phyloP scores from a whole-genome alignment of 2,329 filamentous ascomycete species.

The Didymella keratinophila region DNA sequence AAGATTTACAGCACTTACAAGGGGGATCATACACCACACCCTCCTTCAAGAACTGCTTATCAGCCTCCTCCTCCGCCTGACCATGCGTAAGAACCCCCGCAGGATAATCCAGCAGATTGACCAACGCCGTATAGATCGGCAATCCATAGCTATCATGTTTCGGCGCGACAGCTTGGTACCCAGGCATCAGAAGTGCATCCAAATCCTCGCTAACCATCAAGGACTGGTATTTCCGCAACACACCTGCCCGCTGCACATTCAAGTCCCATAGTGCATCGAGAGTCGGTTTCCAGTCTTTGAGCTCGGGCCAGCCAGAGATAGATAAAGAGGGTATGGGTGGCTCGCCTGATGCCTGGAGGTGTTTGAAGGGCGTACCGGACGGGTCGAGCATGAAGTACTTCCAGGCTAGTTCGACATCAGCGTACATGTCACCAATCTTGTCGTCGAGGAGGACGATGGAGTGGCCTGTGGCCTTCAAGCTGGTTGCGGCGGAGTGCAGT shows the following conservation, averaged over 20 bases:
- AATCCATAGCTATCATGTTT: conserved; percentile 61
- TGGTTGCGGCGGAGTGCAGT: conserved; percentile 52
- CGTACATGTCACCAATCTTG: conserved; percentile 41
- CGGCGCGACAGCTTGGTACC: conserved; percentile 60
- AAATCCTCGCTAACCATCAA: conserved; percentile 53
- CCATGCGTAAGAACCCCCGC: conserved; percentile 59
- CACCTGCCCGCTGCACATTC: conserved; percentile 48
- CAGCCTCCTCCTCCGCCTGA: conserved; percentile 53
- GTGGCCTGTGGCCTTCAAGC: conserved; percentile 57
- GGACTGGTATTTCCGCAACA: conserved; percentile 53
- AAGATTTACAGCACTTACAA: conserved; percentile 36
- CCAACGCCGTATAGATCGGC: conserved; percentile 58
- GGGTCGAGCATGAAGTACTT: conserved; percentile 56
- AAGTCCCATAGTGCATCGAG: conserved; percentile 55
- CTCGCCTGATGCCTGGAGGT: conserved; percentile 54
- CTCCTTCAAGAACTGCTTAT: conserved; percentile 45
- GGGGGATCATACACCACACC: conserved; percentile 46
- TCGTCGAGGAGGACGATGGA: conserved; percentile 46
- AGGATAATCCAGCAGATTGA: conserved; percentile 64
- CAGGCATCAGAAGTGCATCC: conserved; percentile 61
- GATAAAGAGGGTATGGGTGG: conserved; percentile 54
- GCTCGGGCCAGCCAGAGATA: conserved; percentile 40
- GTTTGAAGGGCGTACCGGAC: conserved; percentile 39
- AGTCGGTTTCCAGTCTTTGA: conserved; percentile 42
- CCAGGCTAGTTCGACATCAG: conserved; percentile 48